Evolutionary conservation across 768 basidiomycete species (phyloP), one percentile per base, ranked within the genome.

Genomic region (Mycena filopes): DNA sequence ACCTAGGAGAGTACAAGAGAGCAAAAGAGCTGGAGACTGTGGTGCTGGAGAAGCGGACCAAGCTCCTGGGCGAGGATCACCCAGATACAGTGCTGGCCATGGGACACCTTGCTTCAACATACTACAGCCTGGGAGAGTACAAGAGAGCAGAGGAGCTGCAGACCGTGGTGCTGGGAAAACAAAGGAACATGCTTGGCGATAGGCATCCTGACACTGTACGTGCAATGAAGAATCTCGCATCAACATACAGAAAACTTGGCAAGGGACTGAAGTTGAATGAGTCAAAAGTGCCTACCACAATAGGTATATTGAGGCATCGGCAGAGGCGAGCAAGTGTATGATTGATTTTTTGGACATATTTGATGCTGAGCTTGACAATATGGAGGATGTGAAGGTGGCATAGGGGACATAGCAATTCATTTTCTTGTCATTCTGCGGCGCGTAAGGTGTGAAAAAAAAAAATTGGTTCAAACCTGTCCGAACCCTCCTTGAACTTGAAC

Each of bases 271-370:
- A n/a, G n/a, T n/a, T n/a, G n/a, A n/a, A n/a, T n/a, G n/a, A n/a
- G n/a, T 79, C 28, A 79, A 79, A 62, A 64, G 57, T 65, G 66
- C 59, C 4, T 79, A 79, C 46, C 31, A 55, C 9, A 73, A 75
- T 67, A 71, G 77, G 13, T 70, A 73, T 60, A 68, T 76, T 42
- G 42, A 55, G 23, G 72, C 72, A 20, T 43, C 55, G n/a, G 46
- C 16, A 21, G 46, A 47, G 21, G 46, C 46, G 4, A 23, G 46
- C 11, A 47, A 9, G 23, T 21, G 46, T 21, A 47, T 47, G 21
- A 47, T 47, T 47, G 46, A 47, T 23, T 47, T 47, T 23, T 47
- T 47, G 46, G 46, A 47, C 21, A 21, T 28, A 21, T 47, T 47
- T 23, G 46, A 13, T 23, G 46, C 9, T 15, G 46, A 47, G 4